A percentile compares a stretch with the other conserved stretches of the same genome.
phyloP scores from a whole-genome alignment of 768 basidiomycete genomes.

The Tremella yokohamensis region DNA sequence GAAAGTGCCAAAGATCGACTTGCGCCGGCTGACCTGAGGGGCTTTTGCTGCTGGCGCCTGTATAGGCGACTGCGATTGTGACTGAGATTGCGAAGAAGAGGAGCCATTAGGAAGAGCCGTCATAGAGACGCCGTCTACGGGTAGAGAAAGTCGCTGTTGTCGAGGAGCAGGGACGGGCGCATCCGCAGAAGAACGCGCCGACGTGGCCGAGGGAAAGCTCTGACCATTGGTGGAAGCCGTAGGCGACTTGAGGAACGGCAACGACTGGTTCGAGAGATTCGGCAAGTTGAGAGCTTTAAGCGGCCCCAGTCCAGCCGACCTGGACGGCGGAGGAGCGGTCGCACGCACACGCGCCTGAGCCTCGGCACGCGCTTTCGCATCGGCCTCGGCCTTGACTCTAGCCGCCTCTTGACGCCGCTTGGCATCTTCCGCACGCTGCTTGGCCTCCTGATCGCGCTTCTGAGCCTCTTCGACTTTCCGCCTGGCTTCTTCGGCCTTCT shows the following conservation, averaged over 20 bases:
- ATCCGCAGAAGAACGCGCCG: background rate
- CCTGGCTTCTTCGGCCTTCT: constrained; percentile 26
- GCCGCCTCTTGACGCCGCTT: constrained; percentile 1
- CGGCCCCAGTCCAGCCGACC: background rate
- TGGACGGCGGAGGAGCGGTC: background rate
- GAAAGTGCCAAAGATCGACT: background rate
- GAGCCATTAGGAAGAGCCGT: background rate
- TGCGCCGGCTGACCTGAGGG: background rate
- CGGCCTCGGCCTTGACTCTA: constrained; percentile 1
- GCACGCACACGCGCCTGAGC: constrained; percentile 3
- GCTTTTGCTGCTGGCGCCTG: too few species aligned
- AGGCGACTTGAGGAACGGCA: constrained; percentile 9
- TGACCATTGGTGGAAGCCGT: background rate
- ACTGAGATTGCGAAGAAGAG: background rate
- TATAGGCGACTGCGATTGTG: too few species aligned
- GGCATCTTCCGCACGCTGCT: constrained; percentile 1
- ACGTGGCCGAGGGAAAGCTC: background rate
- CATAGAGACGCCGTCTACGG: background rate
- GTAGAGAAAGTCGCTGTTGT: background rate
- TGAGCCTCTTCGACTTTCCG: constrained; percentile 4
- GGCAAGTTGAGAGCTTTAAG: background rate
- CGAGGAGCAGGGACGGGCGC: background rate
- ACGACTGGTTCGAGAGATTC: constrained; percentile 5
- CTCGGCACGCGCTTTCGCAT: constrained; percentile 2
- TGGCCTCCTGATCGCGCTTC: background rate